A percentile compares a stretch with the other conserved stretches of the same genome.
Evolutionary conservation across 495 filamentous ascomycete species (phyloP).

Genomic region (Hypoxylon subgilvum): DNA sequence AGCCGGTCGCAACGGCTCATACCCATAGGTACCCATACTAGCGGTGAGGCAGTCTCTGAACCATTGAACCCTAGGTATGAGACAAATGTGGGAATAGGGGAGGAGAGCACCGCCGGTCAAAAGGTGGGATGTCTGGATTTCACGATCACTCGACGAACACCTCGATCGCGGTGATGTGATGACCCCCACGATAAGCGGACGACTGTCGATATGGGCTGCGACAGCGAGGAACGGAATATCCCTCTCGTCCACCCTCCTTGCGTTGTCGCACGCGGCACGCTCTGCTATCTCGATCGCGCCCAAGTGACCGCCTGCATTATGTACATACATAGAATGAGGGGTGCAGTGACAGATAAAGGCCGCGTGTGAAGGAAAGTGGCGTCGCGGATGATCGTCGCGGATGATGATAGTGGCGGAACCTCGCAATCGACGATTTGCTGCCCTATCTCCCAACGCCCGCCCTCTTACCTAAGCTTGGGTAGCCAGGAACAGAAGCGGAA

Average conservation of each 20-base stretch:
- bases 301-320: no score
- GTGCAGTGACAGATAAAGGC: slow-evolving; percentile 1
- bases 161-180: background rate
- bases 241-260: background rate
- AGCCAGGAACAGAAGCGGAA: no score
- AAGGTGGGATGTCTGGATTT: background rate
- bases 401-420: slow-evolving; percentile 26
- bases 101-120: background rate
- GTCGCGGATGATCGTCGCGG: slow-evolving; percentile 12
- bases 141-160: background rate
- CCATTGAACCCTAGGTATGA: slow-evolving; percentile 1
- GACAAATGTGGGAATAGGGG: background rate
- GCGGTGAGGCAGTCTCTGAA: background rate
- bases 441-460: no score
- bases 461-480: no score
- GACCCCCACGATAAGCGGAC: background rate
- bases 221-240: slow-evolving; percentile 2
- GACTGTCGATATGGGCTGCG: background rate
- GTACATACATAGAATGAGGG: no score
- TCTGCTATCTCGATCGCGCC: no score
- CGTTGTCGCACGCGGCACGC: background rate
- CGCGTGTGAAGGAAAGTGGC: slow-evolving; percentile 12
- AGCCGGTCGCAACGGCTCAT: background rate
- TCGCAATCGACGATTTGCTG: background rate
- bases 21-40: background rate